phyloP scores from a whole-genome alignment of 306 rosid species.

The Phaseolus lunatus region DNA sequence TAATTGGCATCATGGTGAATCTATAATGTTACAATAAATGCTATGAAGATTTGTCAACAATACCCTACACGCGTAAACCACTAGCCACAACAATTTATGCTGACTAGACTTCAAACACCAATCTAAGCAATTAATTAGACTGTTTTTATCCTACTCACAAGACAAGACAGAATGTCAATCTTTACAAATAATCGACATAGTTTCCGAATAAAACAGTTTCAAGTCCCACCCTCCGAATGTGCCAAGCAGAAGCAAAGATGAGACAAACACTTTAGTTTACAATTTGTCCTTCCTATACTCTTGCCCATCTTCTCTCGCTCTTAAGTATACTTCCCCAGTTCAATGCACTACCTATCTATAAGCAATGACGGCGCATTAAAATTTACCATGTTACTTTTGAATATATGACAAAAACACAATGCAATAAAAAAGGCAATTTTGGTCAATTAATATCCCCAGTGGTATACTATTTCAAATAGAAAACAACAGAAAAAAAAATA shows the following conservation, averaged over 20 bases:
- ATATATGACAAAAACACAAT: slow-evolving; percentile 15
- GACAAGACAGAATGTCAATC: slow-evolving; percentile 25
- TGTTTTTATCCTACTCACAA: slow-evolving; percentile 7
- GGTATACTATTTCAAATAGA: slow-evolving; percentile 26
- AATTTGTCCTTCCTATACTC: slow-evolving; percentile 22
- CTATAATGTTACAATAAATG: slow-evolving; percentile 14
- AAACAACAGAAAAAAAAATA: slow-evolving; percentile 38
- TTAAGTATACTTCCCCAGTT: slow-evolving; percentile 45
- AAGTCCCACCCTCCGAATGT: slow-evolving; percentile 27
- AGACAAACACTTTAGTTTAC: slow-evolving; percentile 17
- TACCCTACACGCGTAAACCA: slow-evolving; percentile 8
- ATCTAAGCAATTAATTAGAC: slow-evolving; percentile 31
- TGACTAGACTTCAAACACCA: slow-evolving; percentile 30
- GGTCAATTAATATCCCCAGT: slow-evolving; percentile 6
- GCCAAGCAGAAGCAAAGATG: slow-evolving; percentile 29
- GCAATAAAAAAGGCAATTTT: slow-evolving; percentile 6
- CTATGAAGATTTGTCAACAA: slow-evolving; percentile 23
- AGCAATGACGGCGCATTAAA: slow-evolving; percentile 43
- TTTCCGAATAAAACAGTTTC: slow-evolving; percentile 2
- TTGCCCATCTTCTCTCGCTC: slow-evolving; percentile 28
- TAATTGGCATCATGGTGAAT: slow-evolving; percentile 31
- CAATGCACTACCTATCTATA: slow-evolving; percentile 36
- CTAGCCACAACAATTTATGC: slow-evolving; percentile 17
- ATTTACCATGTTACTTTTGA: slow-evolving; percentile 25
- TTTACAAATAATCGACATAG: slow-evolving; percentile 31